These are phyloP conservation scores for Teratosphaeria destructans DNA, from an alignment of 2,329 filamentous ascomycete species.

Conservation along the genomic window DNA sequence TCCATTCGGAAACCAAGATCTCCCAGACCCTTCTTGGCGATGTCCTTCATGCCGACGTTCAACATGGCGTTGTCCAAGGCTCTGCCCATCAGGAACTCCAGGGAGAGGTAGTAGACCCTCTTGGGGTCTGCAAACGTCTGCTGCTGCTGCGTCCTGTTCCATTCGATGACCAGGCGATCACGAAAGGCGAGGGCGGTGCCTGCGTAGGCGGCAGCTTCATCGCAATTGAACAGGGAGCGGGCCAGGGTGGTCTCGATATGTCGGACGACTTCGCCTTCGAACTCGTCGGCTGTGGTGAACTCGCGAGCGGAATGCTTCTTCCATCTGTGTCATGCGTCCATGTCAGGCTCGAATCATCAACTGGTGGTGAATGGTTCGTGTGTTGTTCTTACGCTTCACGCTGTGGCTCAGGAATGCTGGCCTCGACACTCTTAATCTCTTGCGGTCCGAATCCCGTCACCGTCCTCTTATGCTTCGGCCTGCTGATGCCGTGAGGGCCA, in stretches of 20 bases:
- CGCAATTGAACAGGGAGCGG: slow-evolving; percentile 94
- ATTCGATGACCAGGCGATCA: slow-evolving; percentile 84
- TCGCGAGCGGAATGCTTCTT: slow-evolving; percentile 52
- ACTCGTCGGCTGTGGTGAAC: slow-evolving; percentile 72
- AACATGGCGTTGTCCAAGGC: slow-evolving; percentile 98
- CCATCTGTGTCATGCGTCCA: slow-evolving; percentile 36
- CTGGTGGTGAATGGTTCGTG: neutral
- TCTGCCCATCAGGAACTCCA: slow-evolving; percentile 96
- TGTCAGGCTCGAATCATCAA: neutral
- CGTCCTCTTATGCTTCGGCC: slow-evolving; percentile 96
- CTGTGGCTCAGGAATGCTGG: slow-evolving; percentile 79
- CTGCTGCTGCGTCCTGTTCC: slow-evolving; percentile 96
- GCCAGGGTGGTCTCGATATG: slow-evolving; percentile 96
- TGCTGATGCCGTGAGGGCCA: slow-evolving; percentile 66
- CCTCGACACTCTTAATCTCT: slow-evolving; percentile 91
- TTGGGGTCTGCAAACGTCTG: slow-evolving; percentile 88
- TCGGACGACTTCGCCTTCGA: slow-evolving; percentile 71
- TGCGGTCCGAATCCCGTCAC: slow-evolving; percentile 81
- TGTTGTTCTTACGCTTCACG: slow-evolving; percentile 60
- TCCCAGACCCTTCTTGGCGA: slow-evolving; percentile 69
- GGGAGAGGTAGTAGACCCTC: slow-evolving; percentile 90
- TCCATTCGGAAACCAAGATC: slow-evolving; percentile 96
- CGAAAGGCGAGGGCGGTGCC: slow-evolving; percentile 86
- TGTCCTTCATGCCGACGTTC: slow-evolving; percentile 79
- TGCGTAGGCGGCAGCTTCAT: slow-evolving; percentile 84